A percentile compares a stretch with the other conserved stretches of the same genome.
These are phyloP conservation scores for Colletotrichum spaethianum DNA, from an alignment of 2,329 filamentous ascomycete species.

Conservation along the genomic window DNA sequence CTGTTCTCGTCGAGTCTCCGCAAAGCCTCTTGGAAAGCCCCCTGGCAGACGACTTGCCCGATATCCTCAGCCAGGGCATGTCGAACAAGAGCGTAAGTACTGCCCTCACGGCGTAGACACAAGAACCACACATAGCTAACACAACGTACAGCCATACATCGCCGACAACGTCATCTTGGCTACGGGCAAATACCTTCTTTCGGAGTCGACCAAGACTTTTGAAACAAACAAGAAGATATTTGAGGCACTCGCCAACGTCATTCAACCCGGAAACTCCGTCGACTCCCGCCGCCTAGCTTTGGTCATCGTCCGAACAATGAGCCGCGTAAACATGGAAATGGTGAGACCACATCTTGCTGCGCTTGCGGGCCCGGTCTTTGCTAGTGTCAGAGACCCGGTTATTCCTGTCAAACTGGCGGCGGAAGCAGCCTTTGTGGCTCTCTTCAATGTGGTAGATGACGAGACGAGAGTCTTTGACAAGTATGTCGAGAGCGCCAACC, in stretches of 20 bases:
- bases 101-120: background rate
- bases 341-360: conserved; percentile 85
- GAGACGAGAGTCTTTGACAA: conserved; percentile 91
- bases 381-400: conserved; percentile 88
- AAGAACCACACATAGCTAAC: conserved; percentile 41
- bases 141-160: conserved; percentile 75
- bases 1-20: conserved; percentile 86
- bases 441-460: conserved; percentile 92
- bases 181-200: conserved; percentile 89
- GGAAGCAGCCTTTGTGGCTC: conserved; percentile 91
- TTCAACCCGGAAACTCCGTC: conserved; percentile 82
- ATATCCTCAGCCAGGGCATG: conserved; percentile 86
- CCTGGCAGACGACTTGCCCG: conserved; percentile 80
- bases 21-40: conserved; percentile 75
- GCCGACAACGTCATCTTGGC: conserved; percentile 91
- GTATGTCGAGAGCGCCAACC: conserved; percentile 80
- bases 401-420: conserved; percentile 97
- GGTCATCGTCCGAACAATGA: conserved; percentile 89
- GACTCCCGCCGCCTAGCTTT: conserved; percentile 90
- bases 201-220: conserved; percentile 76
- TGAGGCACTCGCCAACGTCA: conserved; percentile 80
- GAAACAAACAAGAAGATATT: conserved; percentile 86
- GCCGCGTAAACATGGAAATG: conserved; percentile 83
- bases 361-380: conserved; percentile 88
- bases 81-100: conserved; percentile 78